Evolutionary conservation across 2,329 filamentous ascomycete genomes (phyloP).

Genomic region (Aspergillus melleus): DNA sequence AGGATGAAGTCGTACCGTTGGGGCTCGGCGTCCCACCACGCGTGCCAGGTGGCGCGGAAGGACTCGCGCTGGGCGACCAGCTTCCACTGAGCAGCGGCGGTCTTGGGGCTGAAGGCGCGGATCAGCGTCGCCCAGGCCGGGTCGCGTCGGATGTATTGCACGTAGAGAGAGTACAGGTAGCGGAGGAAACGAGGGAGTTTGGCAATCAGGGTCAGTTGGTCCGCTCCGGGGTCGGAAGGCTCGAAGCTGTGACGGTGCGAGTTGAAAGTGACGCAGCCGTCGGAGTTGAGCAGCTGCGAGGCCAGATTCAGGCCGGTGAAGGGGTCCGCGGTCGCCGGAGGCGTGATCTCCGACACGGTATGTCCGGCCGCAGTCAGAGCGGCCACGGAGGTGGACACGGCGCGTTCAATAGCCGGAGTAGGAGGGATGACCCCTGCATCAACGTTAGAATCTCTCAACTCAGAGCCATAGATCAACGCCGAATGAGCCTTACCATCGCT

Average conservation of each 20-base stretch:
- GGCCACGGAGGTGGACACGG: slow-evolving; percentile 67
- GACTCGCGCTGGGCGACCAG: slow-evolving; percentile 74
- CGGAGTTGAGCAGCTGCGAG: slow-evolving; percentile 77
- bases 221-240: slow-evolving; percentile 74
- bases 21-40: slow-evolving; percentile 75
- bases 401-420: slow-evolving; percentile 77
- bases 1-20: slow-evolving; percentile 77
- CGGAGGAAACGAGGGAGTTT: slow-evolving; percentile 71
- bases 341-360: slow-evolving; percentile 65
- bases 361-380: slow-evolving; percentile 74
- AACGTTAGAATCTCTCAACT: too few relatives aligned
- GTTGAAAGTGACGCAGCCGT: slow-evolving; percentile 78
- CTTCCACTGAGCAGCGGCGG: slow-evolving; percentile 77
- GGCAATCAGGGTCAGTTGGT: slow-evolving; percentile 73
- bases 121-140: slow-evolving; percentile 76
- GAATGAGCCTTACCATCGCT: slow-evolving; percentile 58
- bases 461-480: too few relatives aligned
- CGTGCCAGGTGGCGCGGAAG: slow-evolving; percentile 76
- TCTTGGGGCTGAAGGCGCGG: slow-evolving; percentile 70
- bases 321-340: slow-evolving; percentile 71
- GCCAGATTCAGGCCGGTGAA: slow-evolving; percentile 76
- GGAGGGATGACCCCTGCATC: slow-evolving; percentile 71
- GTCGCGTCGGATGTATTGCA: slow-evolving; percentile 79
- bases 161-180: slow-evolving; percentile 85
- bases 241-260: slow-evolving; percentile 76